Evolutionary conservation across 768 basidiomycete genomes (phyloP).

Genomic region (Boletus rex-veris): DNA sequence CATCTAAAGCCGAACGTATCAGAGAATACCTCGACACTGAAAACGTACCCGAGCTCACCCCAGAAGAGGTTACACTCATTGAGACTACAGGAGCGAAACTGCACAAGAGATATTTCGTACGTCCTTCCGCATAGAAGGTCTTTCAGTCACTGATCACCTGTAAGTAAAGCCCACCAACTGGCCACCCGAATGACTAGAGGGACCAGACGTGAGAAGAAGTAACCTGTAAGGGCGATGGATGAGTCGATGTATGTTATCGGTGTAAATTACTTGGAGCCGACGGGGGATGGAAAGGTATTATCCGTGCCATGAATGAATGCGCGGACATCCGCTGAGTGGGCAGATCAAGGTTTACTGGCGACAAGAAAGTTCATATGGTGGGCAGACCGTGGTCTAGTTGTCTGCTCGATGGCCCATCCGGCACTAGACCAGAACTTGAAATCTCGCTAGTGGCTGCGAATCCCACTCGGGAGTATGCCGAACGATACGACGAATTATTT

Average conservation of each 20-base stretch:
- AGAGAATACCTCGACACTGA: conserved; percentile 33
- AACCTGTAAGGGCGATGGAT: background rate
- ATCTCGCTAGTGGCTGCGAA: no score
- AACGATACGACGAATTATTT: no score
- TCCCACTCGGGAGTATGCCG: no score
- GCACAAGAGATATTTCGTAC: conserved; percentile 27
- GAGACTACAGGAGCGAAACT: conserved; percentile 24
- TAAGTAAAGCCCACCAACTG: conserved; percentile 15
- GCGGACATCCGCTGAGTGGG: no score
- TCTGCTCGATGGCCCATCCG: no score
- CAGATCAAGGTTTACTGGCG: no score
- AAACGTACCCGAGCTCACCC: conserved; percentile 26
- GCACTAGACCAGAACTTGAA: no score
- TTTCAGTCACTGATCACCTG: conserved; percentile 1
- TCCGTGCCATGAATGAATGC: no score
- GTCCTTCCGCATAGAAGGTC: background rate
- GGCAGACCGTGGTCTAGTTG: no score
- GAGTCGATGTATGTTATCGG: background rate
- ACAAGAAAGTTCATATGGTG: no score
- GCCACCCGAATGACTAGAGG: conserved; percentile 14
- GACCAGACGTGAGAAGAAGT: background rate
- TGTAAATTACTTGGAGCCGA: background rate
- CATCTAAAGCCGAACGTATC: conserved; percentile 31
- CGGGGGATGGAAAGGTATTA: no score
- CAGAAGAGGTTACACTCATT: conserved; percentile 23